A percentile compares a stretch with the other conserved stretches of the same genome.
Evolutionary conservation across 2,329 filamentous ascomycete genomes (phyloP).

Genomic region (Acrocalymma vagum): DNA sequence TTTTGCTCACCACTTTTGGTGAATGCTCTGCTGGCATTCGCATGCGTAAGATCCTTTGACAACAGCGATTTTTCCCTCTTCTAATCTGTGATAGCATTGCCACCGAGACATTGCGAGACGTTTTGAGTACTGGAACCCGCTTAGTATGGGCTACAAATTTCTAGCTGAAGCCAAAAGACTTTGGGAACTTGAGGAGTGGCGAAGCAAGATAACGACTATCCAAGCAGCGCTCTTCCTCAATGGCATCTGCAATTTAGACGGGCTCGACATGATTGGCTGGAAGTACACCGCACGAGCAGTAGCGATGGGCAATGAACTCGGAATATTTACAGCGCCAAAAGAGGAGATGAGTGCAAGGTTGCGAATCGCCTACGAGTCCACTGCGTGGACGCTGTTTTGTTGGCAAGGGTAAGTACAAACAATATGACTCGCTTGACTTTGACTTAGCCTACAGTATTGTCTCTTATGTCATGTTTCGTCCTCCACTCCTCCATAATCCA

Average conservation of each 20-base stretch:
- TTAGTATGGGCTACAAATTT: slow-evolving; percentile 23
- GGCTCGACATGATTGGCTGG: slow-evolving; percentile 13
- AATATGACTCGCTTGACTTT: not conserved
- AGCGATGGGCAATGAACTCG: slow-evolving; percentile 19
- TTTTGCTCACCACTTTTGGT: slow-evolving; percentile 28
- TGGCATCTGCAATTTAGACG: slow-evolving; percentile 12
- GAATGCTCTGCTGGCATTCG: slow-evolving; percentile 27
- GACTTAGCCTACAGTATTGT: slow-evolving; percentile 3
- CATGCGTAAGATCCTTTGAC: slow-evolving; percentile 21
- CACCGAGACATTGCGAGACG: slow-evolving; percentile 9
- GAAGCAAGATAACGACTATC: slow-evolving; percentile 18
- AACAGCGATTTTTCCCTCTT: not conserved
- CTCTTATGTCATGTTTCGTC: not conserved
- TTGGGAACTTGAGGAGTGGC: slow-evolving; percentile 23
- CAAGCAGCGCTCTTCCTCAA: slow-evolving; percentile 23
- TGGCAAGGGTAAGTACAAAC: slow-evolving; percentile 6
- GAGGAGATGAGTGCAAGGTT: slow-evolving; percentile 4
- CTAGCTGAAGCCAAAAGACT: slow-evolving; percentile 28
- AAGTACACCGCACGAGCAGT: slow-evolving; percentile 18
- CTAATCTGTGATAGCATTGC: slow-evolving; percentile 15
- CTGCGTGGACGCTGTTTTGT: slow-evolving; percentile 14
- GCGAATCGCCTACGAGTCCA: slow-evolving; percentile 15
- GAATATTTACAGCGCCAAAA: slow-evolving; percentile 12
- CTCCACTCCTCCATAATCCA: not conserved
- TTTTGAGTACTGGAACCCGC: slow-evolving; percentile 21